phyloP scores from a whole-genome alignment of 176 grass and related monocot species.

The Elaeis guineensis region DNA sequence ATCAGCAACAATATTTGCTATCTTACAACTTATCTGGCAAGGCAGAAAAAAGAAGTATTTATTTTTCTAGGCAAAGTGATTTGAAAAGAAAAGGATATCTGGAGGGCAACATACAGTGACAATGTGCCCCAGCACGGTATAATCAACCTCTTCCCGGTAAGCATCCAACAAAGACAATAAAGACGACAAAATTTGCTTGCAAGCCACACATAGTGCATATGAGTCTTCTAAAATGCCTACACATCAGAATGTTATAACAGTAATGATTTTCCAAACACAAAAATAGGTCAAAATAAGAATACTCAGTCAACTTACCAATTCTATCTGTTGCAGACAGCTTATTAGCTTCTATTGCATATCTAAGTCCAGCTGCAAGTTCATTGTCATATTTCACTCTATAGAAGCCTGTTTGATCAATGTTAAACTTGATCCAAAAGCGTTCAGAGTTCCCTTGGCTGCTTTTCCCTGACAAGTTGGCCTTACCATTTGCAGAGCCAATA shows the following conservation, averaged over 20 bases:
- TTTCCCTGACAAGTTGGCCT: neutral
- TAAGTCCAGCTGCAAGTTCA: conserved; percentile 53
- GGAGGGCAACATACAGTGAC: conserved; percentile 35
- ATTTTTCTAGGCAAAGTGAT: too few relatives aligned
- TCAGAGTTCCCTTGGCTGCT: conserved; percentile 16
- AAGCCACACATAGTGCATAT: conserved; percentile 52
- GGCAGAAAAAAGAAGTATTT: neutral
- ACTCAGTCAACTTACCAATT: conserved; percentile 45
- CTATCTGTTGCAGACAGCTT: conserved; percentile 69
- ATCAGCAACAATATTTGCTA: conserved; percentile 56
- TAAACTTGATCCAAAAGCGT: conserved; percentile 76
- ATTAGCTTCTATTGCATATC: conserved; percentile 51
- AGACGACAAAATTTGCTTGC: conserved; percentile 58
- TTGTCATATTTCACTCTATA: conserved; percentile 85
- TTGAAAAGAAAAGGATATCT: neutral
- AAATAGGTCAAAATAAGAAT: neutral
- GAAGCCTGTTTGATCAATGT: conserved; percentile 75
- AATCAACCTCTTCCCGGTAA: conserved; percentile 51
- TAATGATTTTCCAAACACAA: too few relatives aligned
- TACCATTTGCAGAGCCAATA: conserved; percentile 23
- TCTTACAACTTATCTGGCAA: conserved; percentile 43
- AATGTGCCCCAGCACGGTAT: conserved; percentile 66
- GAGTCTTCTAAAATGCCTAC: conserved; percentile 75
- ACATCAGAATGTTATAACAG: neutral
- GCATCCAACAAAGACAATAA: conserved; percentile 60